phyloP scores from a whole-genome alignment of 2,329 filamentous ascomycete genomes.

The Sporothrix protearum region DNA sequence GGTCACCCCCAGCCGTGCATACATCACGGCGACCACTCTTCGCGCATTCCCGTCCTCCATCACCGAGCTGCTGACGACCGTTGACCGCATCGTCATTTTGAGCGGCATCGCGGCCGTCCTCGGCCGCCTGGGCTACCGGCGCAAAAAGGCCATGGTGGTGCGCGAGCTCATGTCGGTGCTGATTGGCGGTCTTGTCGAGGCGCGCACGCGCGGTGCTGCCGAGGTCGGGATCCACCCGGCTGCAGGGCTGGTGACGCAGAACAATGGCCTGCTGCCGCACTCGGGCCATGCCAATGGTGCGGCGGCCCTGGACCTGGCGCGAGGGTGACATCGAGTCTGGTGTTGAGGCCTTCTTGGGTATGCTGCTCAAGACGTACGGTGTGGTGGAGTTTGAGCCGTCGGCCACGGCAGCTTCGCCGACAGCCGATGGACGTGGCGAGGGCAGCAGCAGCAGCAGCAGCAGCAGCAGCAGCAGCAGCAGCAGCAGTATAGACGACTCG shows the following conservation, averaged over 20 bases:
- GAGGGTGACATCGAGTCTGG: conserved; percentile 64
- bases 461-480: no score
- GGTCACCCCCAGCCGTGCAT: conserved; percentile 55
- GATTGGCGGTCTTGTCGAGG: conserved; percentile 81
- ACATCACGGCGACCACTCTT: conserved; percentile 63
- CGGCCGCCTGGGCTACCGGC: conserved; percentile 70
- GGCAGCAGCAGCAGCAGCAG: no score
- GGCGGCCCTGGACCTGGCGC: conserved; percentile 57
- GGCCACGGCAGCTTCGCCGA: conserved; percentile 22
- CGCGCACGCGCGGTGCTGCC: conserved; percentile 87
- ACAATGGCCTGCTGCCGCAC: conserved; percentile 31
- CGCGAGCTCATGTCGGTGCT: conserved; percentile 80
- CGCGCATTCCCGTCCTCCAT: conserved; percentile 66
- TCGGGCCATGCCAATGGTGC: conserved; percentile 48
- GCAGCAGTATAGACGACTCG: conserved; percentile 42
- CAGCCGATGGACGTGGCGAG: conserved; percentile 31
- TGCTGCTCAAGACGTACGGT: conserved; percentile 62
- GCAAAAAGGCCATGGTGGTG: conserved; percentile 88
- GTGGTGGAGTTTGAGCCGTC: conserved; percentile 51
- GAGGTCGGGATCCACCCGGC: conserved; percentile 95
- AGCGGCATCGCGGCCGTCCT: conserved; percentile 86
- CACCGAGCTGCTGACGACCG: conserved; percentile 64
- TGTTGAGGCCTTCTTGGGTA: conserved; percentile 59
- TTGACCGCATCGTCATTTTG: conserved; percentile 74
- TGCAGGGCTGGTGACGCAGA: conserved; percentile 74